A percentile compares a stretch with the other conserved stretches of the same genome.
These are phyloP conservation scores for Fragaria iinumae DNA, from an alignment of 306 rosid genomes.

Conservation along the genomic window DNA sequence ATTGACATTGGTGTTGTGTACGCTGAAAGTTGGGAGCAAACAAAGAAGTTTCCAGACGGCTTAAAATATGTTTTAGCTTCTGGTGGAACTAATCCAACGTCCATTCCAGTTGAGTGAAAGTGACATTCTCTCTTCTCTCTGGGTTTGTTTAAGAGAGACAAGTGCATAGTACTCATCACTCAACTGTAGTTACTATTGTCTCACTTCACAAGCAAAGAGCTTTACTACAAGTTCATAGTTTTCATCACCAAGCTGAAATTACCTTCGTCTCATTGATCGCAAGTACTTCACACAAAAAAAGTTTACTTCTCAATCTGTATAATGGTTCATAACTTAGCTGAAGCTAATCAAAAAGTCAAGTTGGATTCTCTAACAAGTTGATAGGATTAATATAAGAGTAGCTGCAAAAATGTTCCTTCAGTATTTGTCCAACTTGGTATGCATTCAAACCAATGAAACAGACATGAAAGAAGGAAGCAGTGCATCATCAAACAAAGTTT, in stretches of 20 bases:
- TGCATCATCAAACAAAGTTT: background rate
- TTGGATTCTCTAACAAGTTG: background rate
- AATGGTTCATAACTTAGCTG: too few relatives aligned
- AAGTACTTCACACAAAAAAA: too few relatives aligned
- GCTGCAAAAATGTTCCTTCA: background rate
- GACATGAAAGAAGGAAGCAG: background rate
- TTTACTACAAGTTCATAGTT: background rate
- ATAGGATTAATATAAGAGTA: background rate
- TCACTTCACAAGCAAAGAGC: conserved; percentile 7
- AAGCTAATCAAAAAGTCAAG: background rate
- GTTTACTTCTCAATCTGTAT: too few relatives aligned
- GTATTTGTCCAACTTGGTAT: background rate
- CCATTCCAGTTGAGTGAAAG: background rate
- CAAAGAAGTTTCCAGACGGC: background rate
- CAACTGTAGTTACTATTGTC: background rate
- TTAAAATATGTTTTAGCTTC: background rate
- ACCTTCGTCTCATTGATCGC: background rate
- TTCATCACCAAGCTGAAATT: background rate
- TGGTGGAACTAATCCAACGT: background rate
- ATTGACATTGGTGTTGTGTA: background rate
- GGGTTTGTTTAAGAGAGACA: background rate
- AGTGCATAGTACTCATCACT: conserved; percentile 2
- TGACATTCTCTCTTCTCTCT: background rate
- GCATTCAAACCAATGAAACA: background rate
- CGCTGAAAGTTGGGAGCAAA: background rate